Conservation (phyloP, 805 yeast species). For the Cyberlindnera japonica region DNA sequence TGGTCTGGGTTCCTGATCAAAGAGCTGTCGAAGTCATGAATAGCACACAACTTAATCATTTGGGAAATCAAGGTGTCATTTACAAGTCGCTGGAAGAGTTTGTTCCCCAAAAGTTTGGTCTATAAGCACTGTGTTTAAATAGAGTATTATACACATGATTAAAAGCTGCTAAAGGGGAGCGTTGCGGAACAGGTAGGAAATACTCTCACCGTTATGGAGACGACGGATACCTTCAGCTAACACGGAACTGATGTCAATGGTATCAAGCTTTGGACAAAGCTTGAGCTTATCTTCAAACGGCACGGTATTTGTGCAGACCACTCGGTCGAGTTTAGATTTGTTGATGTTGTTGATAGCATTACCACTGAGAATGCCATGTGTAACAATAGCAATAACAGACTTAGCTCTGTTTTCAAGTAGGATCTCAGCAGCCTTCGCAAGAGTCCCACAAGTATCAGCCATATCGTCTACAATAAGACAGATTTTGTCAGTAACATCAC, state of each 20-base stretch:
- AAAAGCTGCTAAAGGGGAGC: conserved; percentile 42
- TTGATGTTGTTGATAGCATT: conserved; percentile 70
- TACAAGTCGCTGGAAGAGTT: conserved; percentile 50
- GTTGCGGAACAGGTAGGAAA: conserved; percentile 71
- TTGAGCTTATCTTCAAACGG: conserved; percentile 65
- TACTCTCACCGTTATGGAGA: conserved; percentile 83
- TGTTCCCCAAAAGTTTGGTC: conserved; percentile 44
- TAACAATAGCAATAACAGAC: conserved; percentile 75
- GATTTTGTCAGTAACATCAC: conserved; percentile 72
- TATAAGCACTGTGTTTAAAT: conserved; percentile 21
- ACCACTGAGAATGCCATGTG: conserved; percentile 77
- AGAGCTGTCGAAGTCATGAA: conserved; percentile 57
- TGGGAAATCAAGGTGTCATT: conserved; percentile 58
- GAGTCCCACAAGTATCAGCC: conserved; percentile 89
- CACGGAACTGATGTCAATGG: conserved; percentile 68
- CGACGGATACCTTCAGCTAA: conserved; percentile 82
- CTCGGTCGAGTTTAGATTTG: conserved; percentile 60
- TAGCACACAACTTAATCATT: conserved; percentile 45
- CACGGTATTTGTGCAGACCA: conserved; percentile 77
- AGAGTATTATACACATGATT: background rate
- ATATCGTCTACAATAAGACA: conserved; percentile 83
- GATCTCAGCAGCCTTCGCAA: conserved; percentile 78
- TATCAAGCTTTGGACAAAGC: conserved; percentile 58
- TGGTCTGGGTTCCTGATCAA: conserved; percentile 93
- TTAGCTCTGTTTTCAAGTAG: conserved; percentile 64